Evolutionary conservation across 805 yeast species (phyloP), one percentile per base, ranked within the genome.

Genomic region (Zygoascus bituminiphila): DNA sequence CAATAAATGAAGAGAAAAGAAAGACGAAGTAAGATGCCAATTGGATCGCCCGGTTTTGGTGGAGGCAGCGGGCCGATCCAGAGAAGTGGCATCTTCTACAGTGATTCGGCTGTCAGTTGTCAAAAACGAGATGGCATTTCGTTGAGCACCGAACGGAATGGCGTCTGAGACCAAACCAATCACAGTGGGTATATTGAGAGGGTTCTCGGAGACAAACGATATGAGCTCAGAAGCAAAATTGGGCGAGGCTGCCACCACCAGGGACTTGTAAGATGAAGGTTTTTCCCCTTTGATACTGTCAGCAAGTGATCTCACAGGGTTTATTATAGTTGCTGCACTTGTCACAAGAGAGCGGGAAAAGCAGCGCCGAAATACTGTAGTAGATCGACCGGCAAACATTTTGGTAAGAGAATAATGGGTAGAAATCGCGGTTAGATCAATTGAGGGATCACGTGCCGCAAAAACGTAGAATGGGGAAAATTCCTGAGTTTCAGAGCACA

Each of bases 171-270:
- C 58, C 0, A 60, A 49, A 2, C 57, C 63, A 4, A 62, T 56
- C 7, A 59, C 47, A n/a, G 42, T n/a, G 10, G 25, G 12, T 48
- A 15, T 33, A 14, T 21, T 54, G 51, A 14, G 58, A 14, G 26
- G 19, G 22, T 31, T 33, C 14, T n/a, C 17, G n/a, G 26, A 47
- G 0, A 50, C 50, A 5, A 52, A 22, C 15, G 49, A 36, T 10
- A 19, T 26, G 37, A 68, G 50, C 38, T 63, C 62, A 8, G 48
- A 29, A 12, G 70, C 66, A 31, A 63, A 54, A 44, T 60, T 59
- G 10, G 71, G 68, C 15, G 72, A 65, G 5, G 59, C 62, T 4
- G 66, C 60, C 3, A 63, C 54, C 2, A 67, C 38, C 15, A 64
- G 35, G n/a, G 33, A 29, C 7, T 7, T 29, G 33, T 15, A 4